phyloP scores from a whole-genome alignment of 176 grass and related monocot species.

The Avena eriantha region DNA sequence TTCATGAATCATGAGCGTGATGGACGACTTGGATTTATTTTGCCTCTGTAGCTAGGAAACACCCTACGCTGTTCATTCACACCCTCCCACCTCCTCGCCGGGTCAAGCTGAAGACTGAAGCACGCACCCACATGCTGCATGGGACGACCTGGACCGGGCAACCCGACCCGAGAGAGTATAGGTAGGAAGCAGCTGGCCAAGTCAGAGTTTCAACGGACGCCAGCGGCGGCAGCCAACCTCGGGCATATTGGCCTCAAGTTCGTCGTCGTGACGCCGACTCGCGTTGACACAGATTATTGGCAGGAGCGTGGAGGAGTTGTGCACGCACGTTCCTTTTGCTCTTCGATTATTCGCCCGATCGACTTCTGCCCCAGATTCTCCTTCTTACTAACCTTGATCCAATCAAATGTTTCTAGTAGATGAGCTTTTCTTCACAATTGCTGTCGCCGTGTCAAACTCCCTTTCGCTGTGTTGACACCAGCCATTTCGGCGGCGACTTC shows the following conservation, averaged over 20 bases:
- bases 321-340: neutral
- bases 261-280: neutral
- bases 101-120: conserved; percentile 8
- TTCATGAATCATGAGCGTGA: too few species aligned
- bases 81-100: neutral
- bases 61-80: neutral
- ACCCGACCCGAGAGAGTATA: neutral
- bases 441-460: too few species aligned
- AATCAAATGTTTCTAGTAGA: neutral
- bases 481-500: neutral
- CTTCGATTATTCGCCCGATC: neutral
- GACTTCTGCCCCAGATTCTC: neutral
- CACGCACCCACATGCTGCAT: neutral
- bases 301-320: neutral
- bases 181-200: neutral
- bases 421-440: neutral
- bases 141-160: neutral
- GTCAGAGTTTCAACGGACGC: neutral
- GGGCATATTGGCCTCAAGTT: conserved; percentile 1
- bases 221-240: neutral
- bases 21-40: neutral
- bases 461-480: neutral
- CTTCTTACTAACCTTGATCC: neutral
- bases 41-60: neutral
- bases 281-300: neutral